Evolutionary conservation across 176 grass and related monocot genomes (phyloP).

Genomic region (Tillandsia leiboldiana): DNA sequence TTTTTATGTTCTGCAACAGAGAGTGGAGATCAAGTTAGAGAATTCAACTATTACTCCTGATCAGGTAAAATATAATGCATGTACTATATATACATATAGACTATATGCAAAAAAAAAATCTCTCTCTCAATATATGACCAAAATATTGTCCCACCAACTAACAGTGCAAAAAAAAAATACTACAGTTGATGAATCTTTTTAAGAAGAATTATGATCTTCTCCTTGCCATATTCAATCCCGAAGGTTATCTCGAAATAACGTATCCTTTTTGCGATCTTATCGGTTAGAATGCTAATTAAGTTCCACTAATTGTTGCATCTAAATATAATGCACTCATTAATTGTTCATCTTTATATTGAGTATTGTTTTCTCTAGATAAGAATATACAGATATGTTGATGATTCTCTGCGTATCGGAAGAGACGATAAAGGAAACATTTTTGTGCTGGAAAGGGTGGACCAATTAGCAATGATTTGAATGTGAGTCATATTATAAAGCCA

Average conservation of each 20-base stretch:
- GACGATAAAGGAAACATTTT: slow-evolving; percentile 92
- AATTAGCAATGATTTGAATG: slow-evolving; percentile 27
- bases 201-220: slow-evolving; percentile 83
- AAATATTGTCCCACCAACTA: not conserved
- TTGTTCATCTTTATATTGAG: not conserved
- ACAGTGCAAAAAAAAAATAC: not conserved
- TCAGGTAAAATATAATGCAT: slow-evolving; percentile 35
- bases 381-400: slow-evolving; percentile 62
- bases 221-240: slow-evolving; percentile 79
- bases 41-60: slow-evolving; percentile 67
- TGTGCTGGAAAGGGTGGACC: slow-evolving; percentile 60
- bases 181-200: slow-evolving; percentile 76
- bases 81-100: slow-evolving; percentile 1
- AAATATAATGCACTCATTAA: not conserved
- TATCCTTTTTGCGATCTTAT: slow-evolving; percentile 43
- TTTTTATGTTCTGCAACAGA: slow-evolving; percentile 41
- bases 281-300: not conserved
- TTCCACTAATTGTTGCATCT: not conserved
- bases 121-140: not conserved
- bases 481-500: not conserved
- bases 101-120: not conserved
- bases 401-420: slow-evolving; percentile 63
- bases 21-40: slow-evolving; percentile 81
- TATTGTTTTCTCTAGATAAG: slow-evolving; percentile 19
- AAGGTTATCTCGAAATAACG: slow-evolving; percentile 97